phyloP scores from a whole-genome alignment of 257 asterid genomes.

The Galeopsis tetrahit region DNA sequence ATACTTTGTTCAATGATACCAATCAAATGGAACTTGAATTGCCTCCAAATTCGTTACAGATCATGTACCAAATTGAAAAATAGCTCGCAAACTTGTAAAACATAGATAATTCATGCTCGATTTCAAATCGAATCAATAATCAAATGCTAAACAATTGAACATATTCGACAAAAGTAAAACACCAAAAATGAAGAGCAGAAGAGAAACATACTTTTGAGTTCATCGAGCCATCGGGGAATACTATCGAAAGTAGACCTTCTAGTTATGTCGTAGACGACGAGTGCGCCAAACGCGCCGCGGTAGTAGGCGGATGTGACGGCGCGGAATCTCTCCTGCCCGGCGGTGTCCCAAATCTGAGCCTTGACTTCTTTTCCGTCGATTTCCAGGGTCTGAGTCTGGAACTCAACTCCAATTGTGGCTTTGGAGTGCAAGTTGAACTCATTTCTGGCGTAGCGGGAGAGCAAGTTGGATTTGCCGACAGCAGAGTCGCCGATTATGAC shows the following conservation, averaged over 20 bases:
- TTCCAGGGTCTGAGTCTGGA: slow-evolving; percentile 70
- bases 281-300: slow-evolving; percentile 80
- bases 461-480: slow-evolving; percentile 68
- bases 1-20: neutral
- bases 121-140: slow-evolving; percentile 21
- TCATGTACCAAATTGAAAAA: neutral
- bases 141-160: slow-evolving; percentile 6
- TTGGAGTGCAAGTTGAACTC: slow-evolving; percentile 74
- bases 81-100: neutral
- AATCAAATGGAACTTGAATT: slow-evolving; percentile 23
- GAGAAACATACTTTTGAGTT: slow-evolving; percentile 55
- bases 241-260: slow-evolving; percentile 68
- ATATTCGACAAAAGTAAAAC: neutral
- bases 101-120: neutral
- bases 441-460: slow-evolving; percentile 69
- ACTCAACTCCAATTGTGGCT: slow-evolving; percentile 74
- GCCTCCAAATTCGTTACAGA: slow-evolving; percentile 14
- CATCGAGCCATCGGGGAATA: slow-evolving; percentile 79
- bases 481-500: slow-evolving; percentile 80
- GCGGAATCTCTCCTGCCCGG: slow-evolving; percentile 77
- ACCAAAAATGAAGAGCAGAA: neutral
- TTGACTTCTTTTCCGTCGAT: slow-evolving; percentile 76
- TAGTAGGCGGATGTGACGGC: slow-evolving; percentile 87
- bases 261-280: slow-evolving; percentile 66
- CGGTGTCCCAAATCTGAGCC: slow-evolving; percentile 91